Base-by-base conservation (phyloP, 192 early-diverging fungal genomes). In the Coemansia sp. region DNA sequence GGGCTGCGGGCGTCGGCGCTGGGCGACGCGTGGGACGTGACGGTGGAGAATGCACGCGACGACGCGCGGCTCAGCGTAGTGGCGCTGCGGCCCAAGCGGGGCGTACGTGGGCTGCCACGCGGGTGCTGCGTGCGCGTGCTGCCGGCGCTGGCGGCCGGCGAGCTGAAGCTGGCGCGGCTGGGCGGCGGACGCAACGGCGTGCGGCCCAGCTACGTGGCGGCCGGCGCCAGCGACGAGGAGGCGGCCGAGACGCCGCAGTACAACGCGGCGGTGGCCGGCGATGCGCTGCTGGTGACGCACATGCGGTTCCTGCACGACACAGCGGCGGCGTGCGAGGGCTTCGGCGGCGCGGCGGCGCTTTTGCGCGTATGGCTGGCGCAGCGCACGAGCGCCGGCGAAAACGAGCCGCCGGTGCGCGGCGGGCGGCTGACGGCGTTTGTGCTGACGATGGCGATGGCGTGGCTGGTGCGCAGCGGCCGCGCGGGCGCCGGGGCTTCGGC, bases 351-450 rank as follows among this genome's bases (percentile, higher is more conserved):
- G 0, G 84, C 85, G 14, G 62, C 89, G 24, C 64, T 99, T 40
- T 84, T 84, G 51, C 93, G 90, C 66, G 82, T 93, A 10, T 99
- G 94, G 94, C 67, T 89, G 0, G 71, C 73, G 24, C 95, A 98
- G 81, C 85, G 91, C 58, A 57, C 17, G 65, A 53, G 9, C 62
- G 46, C 15, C 73, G 79, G 40, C 79, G 65, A 69, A 10, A 4
- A 39, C 18, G 62, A 59, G 12, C 13, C 17, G 17, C 34, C 15
- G 46, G 24, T 69, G 45, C 22, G 40, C 12, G 56, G 66, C 24
- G 33, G 55, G 52, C 64, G 61, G 3, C 81, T 95, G 39, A 86
- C 65, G 56, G 91, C 87, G 23, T 98, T 96, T 70, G 56, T 92
- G 37, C 87, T 91, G 34, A 80, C 85, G 38, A 90, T 96, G 91